A percentile compares a stretch with the other conserved stretches of the same genome.
phyloP scores from a whole-genome alignment of 2,329 filamentous ascomycete species.

The Penicillium capsulatum region DNA sequence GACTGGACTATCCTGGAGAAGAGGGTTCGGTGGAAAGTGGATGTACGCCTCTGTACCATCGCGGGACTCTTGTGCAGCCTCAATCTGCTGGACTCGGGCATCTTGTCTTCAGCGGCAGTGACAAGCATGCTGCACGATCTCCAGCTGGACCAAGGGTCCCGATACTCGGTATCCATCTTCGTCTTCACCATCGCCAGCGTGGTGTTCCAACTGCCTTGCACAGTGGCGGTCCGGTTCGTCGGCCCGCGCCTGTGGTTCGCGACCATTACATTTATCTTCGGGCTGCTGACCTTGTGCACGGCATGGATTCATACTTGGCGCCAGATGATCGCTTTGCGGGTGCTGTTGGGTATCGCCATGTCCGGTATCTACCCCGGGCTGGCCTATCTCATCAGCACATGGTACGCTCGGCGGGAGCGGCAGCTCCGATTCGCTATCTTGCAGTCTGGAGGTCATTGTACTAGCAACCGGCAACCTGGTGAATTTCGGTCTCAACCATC shows the following conservation, averaged over 20 bases:
- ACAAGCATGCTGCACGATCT: slow-evolving; percentile 65
- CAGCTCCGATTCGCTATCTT: slow-evolving; percentile 63
- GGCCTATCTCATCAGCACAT: slow-evolving; percentile 49
- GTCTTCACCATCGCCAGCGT: slow-evolving; percentile 68
- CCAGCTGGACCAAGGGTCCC: slow-evolving; percentile 55
- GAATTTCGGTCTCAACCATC: slow-evolving; percentile 64
- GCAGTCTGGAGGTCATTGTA: slow-evolving; percentile 62
- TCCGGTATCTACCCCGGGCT: slow-evolving; percentile 45
- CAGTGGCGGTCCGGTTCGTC: slow-evolving; percentile 60
- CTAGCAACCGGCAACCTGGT: slow-evolving; percentile 63
- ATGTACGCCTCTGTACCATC: slow-evolving; percentile 65
- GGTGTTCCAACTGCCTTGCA: slow-evolving; percentile 64
- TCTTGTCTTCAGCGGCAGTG: slow-evolving; percentile 65
- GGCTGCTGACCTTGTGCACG: slow-evolving; percentile 63
- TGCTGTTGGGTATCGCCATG: slow-evolving; percentile 63
- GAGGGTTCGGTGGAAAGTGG: slow-evolving; percentile 58
- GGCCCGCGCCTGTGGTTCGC: slow-evolving; percentile 63
- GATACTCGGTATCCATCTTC: slow-evolving; percentile 67
- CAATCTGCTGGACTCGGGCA: slow-evolving; percentile 65
- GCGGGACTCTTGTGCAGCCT: slow-evolving; percentile 66
- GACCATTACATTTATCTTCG: slow-evolving; percentile 57
- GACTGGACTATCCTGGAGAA: slow-evolving; percentile 35
- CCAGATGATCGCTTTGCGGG: slow-evolving; percentile 64
- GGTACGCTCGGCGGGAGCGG: slow-evolving; percentile 62
- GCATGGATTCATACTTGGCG: slow-evolving; percentile 64